These are phyloP conservation scores for Clarireedia hainanense DNA, from an alignment of 2,329 filamentous ascomycete genomes.

Conservation along the genomic window DNA sequence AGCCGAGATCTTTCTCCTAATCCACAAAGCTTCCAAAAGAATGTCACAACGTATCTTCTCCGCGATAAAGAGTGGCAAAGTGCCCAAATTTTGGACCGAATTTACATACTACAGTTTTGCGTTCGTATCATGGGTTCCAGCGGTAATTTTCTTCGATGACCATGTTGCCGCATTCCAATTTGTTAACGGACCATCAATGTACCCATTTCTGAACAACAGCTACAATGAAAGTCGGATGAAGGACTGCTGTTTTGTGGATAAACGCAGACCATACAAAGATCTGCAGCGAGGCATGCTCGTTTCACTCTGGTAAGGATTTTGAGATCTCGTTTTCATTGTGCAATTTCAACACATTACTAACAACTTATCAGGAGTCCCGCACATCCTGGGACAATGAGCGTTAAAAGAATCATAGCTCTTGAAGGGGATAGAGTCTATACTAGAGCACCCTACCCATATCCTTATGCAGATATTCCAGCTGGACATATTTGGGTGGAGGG, in stretches of 20 bases:
- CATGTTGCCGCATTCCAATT: slow-evolving; percentile 50
- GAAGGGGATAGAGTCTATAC: slow-evolving; percentile 71
- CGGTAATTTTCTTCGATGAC: slow-evolving; percentile 52
- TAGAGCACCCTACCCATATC: slow-evolving; percentile 44
- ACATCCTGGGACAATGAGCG: slow-evolving; percentile 58
- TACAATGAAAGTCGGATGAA: slow-evolving; percentile 46
- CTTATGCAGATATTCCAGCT: slow-evolving; percentile 59
- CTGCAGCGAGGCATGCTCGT: slow-evolving; percentile 68
- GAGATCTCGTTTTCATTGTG: not conserved
- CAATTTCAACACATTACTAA: not conserved
- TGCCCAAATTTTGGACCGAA: slow-evolving; percentile 21
- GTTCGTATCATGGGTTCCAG: slow-evolving; percentile 54
- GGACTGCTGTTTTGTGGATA: slow-evolving; percentile 52
- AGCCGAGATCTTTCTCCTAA: not conserved
- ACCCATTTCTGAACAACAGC: slow-evolving; percentile 64
- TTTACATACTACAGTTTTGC: slow-evolving; percentile 41
- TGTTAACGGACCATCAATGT: slow-evolving; percentile 64
- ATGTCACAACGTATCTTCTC: slow-evolving; percentile 16
- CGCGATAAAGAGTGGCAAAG: slow-evolving; percentile 9
- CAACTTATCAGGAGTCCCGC: slow-evolving; percentile 52
- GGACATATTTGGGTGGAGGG: slow-evolving; percentile 96
- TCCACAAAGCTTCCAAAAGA: not conserved
- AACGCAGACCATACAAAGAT: slow-evolving; percentile 48
- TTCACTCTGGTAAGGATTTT: slow-evolving; percentile 50
- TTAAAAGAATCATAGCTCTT: slow-evolving; percentile 79